Conservation (phyloP, 768 basidiomycete species). For the Phaeotremella fagi region DNA sequence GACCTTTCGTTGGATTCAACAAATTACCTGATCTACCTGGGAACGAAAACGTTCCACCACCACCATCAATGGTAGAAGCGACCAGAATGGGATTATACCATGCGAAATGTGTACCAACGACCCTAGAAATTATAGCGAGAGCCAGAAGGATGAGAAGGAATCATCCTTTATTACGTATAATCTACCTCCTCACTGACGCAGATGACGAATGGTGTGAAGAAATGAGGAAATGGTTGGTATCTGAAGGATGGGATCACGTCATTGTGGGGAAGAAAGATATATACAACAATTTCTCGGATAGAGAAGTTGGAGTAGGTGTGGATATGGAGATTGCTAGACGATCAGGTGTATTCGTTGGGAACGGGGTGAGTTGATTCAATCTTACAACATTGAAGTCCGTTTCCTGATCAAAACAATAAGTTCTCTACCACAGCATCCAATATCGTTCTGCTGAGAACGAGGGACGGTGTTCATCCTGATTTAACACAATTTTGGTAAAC, state of each 20-base stretch:
- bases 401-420: constrained; percentile 12
- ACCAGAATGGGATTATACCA: constrained; percentile 40
- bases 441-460: constrained; percentile 41
- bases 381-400: neutral
- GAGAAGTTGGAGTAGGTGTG: constrained; percentile 41
- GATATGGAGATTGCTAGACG: constrained; percentile 47
- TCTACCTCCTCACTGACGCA: constrained; percentile 44
- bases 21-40: constrained; percentile 41
- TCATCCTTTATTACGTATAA: constrained; percentile 39
- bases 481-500: constrained; percentile 46
- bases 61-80: constrained; percentile 33
- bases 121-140: constrained; percentile 44
- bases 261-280: constrained; percentile 35
- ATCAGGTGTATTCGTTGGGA: constrained; percentile 46
- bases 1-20: constrained; percentile 46
- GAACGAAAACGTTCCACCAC: constrained; percentile 46
- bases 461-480: constrained; percentile 46
- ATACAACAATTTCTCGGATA: constrained; percentile 29
- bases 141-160: constrained; percentile 44
- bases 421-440: constrained; percentile 45
- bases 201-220: constrained; percentile 37
- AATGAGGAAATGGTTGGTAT: constrained; percentile 38
- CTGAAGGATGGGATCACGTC: constrained; percentile 45
- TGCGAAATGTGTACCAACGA: constrained; percentile 43
- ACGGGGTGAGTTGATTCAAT: constrained; percentile 40